Base-by-base conservation (phyloP, 371 early-diverging fungal species). In the Syncephalis fuscata region DNA sequence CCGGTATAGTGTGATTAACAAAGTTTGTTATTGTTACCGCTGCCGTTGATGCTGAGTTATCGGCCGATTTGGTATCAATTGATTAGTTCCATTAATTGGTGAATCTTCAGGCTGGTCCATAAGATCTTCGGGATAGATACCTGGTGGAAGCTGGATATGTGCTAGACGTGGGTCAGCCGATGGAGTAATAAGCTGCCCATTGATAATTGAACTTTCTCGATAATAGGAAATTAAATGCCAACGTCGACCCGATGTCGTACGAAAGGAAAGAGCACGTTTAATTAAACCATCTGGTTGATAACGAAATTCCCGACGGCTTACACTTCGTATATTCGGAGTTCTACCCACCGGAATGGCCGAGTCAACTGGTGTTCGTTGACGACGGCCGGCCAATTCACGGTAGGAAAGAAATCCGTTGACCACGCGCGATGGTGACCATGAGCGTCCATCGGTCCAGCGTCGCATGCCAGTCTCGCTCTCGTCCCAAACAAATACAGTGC, bases 361-460 rank as follows among this genome's bases (percentile, higher is more conserved):
- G 11, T 32, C 32, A 7, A 11, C 11, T 11, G 32, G 32, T 32
- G 32, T 41, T 7, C 21, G 41, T 41, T 41, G 16, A 8, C 41
- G 41, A 8, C 21, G 16, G 4, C 21, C 21, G 3, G 16, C 41
- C 41, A 82, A 55, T 52, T 85, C 84, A 37, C 80, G 76, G 57
- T 85, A 84, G 45, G 80, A 73, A 39, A 84, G 56, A 54, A 84
- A 85, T 58, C 79, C 79, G 36, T 82, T 82, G 24, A 79, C 67
- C 1, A 84, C 79, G 24, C 88, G 74, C 23, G 83, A 83, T 4
- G 88, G 85, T 20, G 83, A 80, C 90, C 88, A 87, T 17, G 76
- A 72, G 17, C 74, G 67, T 10, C 88, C 87, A 59, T 89, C 90
- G 1, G 88, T 90, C 91, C 91, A 90, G 27, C 90, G 66, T 49